A percentile compares a stretch with the other conserved stretches of the same genome.
These are phyloP conservation scores for Pythium sukuiense DNA, from an alignment of 352 stramenopile genomes.

Conservation along the genomic window DNA sequence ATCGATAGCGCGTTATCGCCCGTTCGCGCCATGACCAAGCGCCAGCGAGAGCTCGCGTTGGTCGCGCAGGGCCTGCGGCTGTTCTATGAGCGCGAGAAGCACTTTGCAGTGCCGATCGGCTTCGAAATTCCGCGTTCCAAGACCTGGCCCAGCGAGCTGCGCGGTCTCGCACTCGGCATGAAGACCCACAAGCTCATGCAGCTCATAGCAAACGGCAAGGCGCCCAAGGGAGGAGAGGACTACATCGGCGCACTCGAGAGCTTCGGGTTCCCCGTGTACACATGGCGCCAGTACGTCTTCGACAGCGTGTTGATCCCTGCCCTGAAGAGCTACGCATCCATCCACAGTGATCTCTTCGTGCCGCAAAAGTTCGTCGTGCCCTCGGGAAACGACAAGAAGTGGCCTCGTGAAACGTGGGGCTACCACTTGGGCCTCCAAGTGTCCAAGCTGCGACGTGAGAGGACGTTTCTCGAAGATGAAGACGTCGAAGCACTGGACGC, in stretches of 20 bases:
- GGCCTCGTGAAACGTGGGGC: slow-evolving; percentile 81
- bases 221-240: slow-evolving; percentile 28
- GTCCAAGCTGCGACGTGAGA: slow-evolving; percentile 83
- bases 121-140: slow-evolving; percentile 39
- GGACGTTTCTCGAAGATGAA: slow-evolving; percentile 45
- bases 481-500: slow-evolving; percentile 80
- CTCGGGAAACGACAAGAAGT: slow-evolving; percentile 43
- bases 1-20: slow-evolving; percentile 7
- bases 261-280: slow-evolving; percentile 58
- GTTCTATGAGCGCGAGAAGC: slow-evolving; percentile 55
- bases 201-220: slow-evolving; percentile 26
- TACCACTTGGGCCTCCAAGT: slow-evolving; percentile 87
- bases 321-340: slow-evolving; percentile 72
- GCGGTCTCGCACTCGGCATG: slow-evolving; percentile 50
- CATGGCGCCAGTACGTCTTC: slow-evolving; percentile 71
- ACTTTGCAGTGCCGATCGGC: slow-evolving; percentile 61
- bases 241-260: slow-evolving; percentile 39
- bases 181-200: slow-evolving; percentile 64
- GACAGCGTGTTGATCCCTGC: slow-evolving; percentile 64
- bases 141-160: slow-evolving; percentile 54
- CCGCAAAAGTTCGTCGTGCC: slow-evolving; percentile 92
- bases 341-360: slow-evolving; percentile 90
- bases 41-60: slow-evolving; percentile 33
- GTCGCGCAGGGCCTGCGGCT: slow-evolving; percentile 49
- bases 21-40: slow-evolving; percentile 19